Base-by-base conservation (phyloP, 345 rosid genomes). In the Sisymbrium altissimum region DNA sequence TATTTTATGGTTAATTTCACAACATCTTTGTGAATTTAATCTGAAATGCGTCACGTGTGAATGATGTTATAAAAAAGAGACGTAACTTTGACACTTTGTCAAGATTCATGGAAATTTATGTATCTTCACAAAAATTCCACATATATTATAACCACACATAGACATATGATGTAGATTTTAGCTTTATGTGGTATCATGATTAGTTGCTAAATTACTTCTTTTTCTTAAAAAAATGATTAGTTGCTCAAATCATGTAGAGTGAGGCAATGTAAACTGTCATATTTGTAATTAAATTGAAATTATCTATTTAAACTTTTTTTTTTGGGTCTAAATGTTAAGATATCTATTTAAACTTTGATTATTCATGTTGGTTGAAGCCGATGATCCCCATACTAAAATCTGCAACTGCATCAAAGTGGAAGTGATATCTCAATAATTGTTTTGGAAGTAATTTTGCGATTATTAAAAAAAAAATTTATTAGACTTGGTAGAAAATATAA, bases 361-460 rank as follows among this genome's bases (percentile, higher is more conserved):
- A 13, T 4, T 18, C 36, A 49, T 41, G 78, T 30, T 67, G 36
- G 29, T 67, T 74, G 55, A 30, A 59, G 35, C 35, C 29, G 62
- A 36, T 61, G 53, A 75, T 75, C 56, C 21, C 21, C 39, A 21
- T 32, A 48, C 78, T 11, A 58, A 58, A 58, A 17, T 21, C 38
- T 57, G 43, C 49, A 66, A 49, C 15, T 18, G 54, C 67, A 74
- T 49, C 49, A 49, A 39, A 27, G 68, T 50, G 18, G 62, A 75
- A 50, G 25, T 60, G 57, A 60, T 68, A 52, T 68, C 55, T 48
- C 57, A 75, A 41, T 69, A 15, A 53, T 4, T 52, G 29, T 68
- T 67, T 67, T 40, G 73, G 63, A 66, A 21, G 40, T 60, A 19
- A 6, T 29, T n/a, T 18, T 38, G 27, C n/a, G 23, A 62, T 36